phyloP scores from a whole-genome alignment of 2,329 filamentous ascomycete genomes.

The Colletotrichum sp. region DNA sequence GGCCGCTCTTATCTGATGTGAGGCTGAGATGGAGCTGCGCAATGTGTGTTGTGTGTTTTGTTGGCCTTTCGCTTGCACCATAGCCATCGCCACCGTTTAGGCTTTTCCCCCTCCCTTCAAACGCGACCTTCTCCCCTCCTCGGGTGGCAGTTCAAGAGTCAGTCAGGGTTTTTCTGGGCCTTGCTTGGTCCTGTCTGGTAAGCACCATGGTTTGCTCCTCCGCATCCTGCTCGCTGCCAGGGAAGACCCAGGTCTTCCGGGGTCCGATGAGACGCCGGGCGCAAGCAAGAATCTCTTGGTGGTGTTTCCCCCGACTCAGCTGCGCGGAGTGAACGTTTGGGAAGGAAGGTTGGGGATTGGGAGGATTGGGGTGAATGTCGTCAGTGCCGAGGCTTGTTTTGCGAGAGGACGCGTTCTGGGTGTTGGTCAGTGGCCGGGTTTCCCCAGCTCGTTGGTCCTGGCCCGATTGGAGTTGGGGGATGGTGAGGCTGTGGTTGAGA shows the following conservation, averaged over 20 bases:
- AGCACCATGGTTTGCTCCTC: background rate
- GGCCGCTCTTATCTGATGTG: background rate
- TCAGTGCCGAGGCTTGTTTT: conserved; percentile 1
- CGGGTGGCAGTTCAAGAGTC: background rate
- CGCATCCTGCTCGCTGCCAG: background rate
- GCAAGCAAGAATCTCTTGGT: background rate
- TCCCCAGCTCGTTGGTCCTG: background rate
- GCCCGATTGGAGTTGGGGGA: background rate
- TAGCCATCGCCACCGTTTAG: conserved; percentile 12
- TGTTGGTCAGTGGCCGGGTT: background rate
- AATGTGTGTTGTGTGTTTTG: background rate
- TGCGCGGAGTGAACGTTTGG: background rate
- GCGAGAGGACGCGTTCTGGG: background rate
- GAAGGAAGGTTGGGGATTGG: background rate
- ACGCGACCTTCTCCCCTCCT: conserved; percentile 4
- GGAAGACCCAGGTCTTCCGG: conserved; percentile 9
- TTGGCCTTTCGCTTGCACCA: background rate
- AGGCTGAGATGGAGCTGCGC: background rate
- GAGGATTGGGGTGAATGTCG: background rate
- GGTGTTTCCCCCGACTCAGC: conserved; percentile 17
- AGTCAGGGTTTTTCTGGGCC: background rate
- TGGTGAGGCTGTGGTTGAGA: background rate
- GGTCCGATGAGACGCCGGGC: conserved; percentile 18
- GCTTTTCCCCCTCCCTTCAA: conserved; percentile 14
- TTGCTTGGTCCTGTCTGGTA: background rate